Percentiles rank a stretch among this genome's conserved stretches.
phyloP scores from a whole-genome alignment of 2,329 filamentous ascomycete genomes.

The Emergomyces orientalis region DNA sequence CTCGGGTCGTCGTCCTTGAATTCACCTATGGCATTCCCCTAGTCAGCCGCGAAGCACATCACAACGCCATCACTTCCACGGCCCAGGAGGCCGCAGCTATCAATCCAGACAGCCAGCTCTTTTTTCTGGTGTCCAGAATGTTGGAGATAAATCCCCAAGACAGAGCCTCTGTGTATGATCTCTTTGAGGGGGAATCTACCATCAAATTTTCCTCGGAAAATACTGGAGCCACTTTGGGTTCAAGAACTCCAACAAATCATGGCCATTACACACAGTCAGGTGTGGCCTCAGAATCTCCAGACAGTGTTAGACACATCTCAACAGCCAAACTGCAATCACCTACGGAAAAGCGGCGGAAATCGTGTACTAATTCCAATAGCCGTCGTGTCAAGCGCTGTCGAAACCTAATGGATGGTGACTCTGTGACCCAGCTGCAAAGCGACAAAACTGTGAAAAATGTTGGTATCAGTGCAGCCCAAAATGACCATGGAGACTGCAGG shows the following conservation, averaged over 20 bases:
- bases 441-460: not conserved
- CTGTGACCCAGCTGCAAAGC: not conserved
- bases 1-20: constrained; percentile 15
- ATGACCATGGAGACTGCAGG: not conserved
- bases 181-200: not conserved
- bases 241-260: not conserved
- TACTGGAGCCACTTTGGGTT: not conserved
- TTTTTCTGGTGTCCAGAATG: not conserved
- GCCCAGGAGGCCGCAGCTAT: not conserved
- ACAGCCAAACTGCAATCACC: not conserved
- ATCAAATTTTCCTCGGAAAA: not conserved
- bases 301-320: not conserved
- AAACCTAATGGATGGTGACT: not conserved
- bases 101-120: not conserved
- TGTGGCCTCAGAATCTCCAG: not conserved
- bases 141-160: not conserved
- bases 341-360: not conserved
- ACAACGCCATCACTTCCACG: not conserved
- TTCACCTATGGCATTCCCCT: not conserved
- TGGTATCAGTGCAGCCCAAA: not conserved
- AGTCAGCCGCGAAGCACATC: not conserved
- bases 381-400: not conserved
- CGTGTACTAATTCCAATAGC: not conserved
- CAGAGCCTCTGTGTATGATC: not conserved
- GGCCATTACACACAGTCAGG: not conserved